Percentiles rank a stretch among this genome's conserved stretches.
These are phyloP conservation scores for Sclerotinia borealis DNA, from an alignment of 2,329 filamentous ascomycete species.

Conservation along the genomic window DNA sequence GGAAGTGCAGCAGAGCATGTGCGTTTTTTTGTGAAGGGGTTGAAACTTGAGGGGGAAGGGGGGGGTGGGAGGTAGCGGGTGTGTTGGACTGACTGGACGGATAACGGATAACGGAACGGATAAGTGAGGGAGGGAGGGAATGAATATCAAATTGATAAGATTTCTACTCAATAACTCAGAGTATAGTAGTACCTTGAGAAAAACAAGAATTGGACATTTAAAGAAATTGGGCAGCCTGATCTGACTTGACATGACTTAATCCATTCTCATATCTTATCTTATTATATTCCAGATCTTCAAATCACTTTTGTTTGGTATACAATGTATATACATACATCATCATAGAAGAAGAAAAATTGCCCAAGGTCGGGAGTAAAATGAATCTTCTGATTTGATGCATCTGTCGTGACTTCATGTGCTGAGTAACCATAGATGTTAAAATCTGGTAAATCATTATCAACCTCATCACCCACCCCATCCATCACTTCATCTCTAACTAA, in stretches of 20 bases:
- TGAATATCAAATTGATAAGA: neutral
- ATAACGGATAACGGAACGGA: neutral
- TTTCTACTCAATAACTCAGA: too few species aligned
- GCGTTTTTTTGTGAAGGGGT: neutral
- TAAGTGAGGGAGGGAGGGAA: neutral
- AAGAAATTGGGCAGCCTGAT: neutral
- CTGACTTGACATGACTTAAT: too few species aligned
- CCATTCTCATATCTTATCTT: neutral
- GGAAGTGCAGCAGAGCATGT: neutral
- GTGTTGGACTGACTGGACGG: too few species aligned
- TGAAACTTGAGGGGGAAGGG: neutral
- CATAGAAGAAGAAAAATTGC: neutral
- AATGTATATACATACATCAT: neutral
- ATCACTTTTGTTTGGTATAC: neutral
- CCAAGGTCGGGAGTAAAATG: neutral
- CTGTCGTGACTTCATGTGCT: slow-evolving; percentile 9
- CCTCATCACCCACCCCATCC: too few species aligned
- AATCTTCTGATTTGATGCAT: slow-evolving; percentile 7
- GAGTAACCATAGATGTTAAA: slow-evolving; percentile 2
- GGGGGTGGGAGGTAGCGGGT: neutral
- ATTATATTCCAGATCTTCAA: neutral
- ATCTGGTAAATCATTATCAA: neutral
- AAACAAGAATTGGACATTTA: neutral
- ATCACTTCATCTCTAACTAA: neutral
- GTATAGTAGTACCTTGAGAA: too few species aligned